A percentile compares a stretch with the other conserved stretches of the same genome.
Evolutionary conservation across 306 rosid species (phyloP).

Genomic region (Biancaea sappan): DNA sequence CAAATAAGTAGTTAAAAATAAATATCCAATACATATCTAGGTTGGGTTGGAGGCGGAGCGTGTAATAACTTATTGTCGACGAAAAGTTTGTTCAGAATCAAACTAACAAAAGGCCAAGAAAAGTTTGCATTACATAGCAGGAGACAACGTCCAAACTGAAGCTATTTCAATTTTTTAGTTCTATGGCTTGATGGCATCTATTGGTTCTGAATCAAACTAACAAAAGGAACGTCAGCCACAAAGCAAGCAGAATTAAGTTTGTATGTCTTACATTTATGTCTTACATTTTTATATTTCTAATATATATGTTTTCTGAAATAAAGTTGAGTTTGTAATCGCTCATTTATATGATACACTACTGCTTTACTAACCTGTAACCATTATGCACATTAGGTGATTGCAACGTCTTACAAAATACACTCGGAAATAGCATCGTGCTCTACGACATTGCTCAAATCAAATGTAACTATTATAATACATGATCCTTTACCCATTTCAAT

Average conservation of each 20-base stretch:
- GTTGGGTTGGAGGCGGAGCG: neutral
- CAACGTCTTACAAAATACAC: slow-evolving; percentile 31
- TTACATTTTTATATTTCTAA: too few relatives aligned
- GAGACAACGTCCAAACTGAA: neutral
- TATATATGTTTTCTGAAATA: slow-evolving; percentile 5
- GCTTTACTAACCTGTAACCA: slow-evolving; percentile 13
- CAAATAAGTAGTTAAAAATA: neutral
- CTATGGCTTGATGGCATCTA: neutral
- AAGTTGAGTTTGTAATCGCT: slow-evolving; percentile 32
- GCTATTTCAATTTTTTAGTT: neutral
- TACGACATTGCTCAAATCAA: slow-evolving; percentile 27
- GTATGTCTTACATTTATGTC: slow-evolving; percentile 14
- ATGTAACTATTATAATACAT: slow-evolving; percentile 41
- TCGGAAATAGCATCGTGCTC: slow-evolving; percentile 17
- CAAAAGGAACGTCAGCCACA: neutral
- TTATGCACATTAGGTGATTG: slow-evolving; percentile 36
- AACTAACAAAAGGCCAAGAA: too few relatives aligned
- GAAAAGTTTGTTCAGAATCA: too few relatives aligned
- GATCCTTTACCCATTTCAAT: slow-evolving; percentile 4
- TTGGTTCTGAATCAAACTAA: neutral
- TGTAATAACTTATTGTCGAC: too few relatives aligned
- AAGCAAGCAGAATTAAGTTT: slow-evolving; percentile 2
- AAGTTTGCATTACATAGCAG: neutral
- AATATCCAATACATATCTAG: too few relatives aligned
- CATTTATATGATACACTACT: slow-evolving; percentile 24